Base-by-base conservation (phyloP, 2,329 filamentous ascomycete genomes). In the Aspergillus jensenii region DNA sequence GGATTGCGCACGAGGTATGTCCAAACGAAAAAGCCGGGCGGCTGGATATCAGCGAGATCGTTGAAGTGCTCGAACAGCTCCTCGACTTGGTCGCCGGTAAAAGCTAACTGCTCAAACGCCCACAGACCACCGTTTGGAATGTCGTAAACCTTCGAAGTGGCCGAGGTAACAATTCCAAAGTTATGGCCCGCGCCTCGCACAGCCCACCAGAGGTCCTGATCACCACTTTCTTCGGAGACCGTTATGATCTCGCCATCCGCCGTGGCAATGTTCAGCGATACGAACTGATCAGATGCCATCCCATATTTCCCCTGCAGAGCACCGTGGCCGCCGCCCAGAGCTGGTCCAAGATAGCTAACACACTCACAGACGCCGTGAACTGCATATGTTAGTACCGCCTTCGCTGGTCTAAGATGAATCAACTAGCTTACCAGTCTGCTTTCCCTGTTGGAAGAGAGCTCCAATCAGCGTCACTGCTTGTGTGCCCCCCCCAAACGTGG, bases 311-410 rank as follows among this genome's bases (percentile, higher is more conserved):
- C 82, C 65, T 84, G 79, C 8, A 83, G 76, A 68, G 76, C 76
- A 31, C 84, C 83, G 67, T 84, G 80, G 8, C 85, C 84, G 53
- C 84, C 85, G 4, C 85, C 84, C 0, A 87, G 77, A 0, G 73
- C 81, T 0, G 81, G 82, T 0, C 79, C 81, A 3, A 81, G 62
- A 45, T 74, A 65, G 44, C 80, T 74, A 12, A 77, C 76, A 59
- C 82, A 84, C 67, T 83, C 81, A 64, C 83, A 85, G 14, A 74
- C 76, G 33, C 81, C 81, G 21, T 79, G 81, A 1, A 81, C 60
- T 64, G 39, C n/a, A 17, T 4, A 25, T n/a, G 12, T 56, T 21
- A 51, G 3, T 27, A 27, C 27, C 37, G 15, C 27, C 21, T 14
- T 23, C 17, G 7, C 12, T 31, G 40, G 21, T 9, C 19, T 9